Conservation (phyloP, 306 rosid species). For the Gastrolobium villosum region DNA sequence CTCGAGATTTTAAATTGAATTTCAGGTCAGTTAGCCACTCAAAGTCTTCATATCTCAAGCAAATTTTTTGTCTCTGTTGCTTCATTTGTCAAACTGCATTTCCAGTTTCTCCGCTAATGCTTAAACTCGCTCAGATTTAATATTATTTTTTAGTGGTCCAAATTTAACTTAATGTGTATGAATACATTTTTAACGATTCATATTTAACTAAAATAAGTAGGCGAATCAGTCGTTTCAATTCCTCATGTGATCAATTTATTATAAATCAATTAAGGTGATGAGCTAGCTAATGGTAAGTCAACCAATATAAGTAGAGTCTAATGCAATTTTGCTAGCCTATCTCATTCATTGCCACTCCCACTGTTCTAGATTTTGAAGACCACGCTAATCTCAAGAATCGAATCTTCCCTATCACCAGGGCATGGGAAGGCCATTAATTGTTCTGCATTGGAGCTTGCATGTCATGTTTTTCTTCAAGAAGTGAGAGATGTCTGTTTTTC, state of each 20-base stretch:
- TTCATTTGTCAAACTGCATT: constrained; percentile 54
- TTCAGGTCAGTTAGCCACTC: constrained; percentile 40
- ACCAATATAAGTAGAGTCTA: neutral
- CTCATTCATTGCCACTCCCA: constrained; percentile 35
- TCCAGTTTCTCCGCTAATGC: constrained; percentile 3
- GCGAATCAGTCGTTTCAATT: neutral
- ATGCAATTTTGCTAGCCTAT: neutral
- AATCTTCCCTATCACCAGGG: constrained; percentile 67
- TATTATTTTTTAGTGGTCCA: neutral
- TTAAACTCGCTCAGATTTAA: neutral
- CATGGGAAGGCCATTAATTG: constrained; percentile 54
- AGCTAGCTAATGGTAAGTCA: neutral
- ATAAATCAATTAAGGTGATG: neutral
- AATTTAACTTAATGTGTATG: neutral
- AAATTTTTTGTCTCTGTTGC: constrained; percentile 35
- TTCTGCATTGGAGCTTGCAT: constrained; percentile 59
- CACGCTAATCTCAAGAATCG: constrained; percentile 66
- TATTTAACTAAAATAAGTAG: neutral
- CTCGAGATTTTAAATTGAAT: constrained; percentile 54
- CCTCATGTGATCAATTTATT: neutral
- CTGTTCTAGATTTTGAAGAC: constrained; percentile 54
- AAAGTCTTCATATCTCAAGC: neutral
- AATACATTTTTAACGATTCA: neutral
- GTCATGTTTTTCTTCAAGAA: constrained; percentile 59
- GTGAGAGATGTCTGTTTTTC: constrained; percentile 75